Percentiles rank a stretch among this genome's conserved stretches.
phyloP scores from a whole-genome alignment of 2,329 filamentous ascomycete genomes.

The Emergomyces orientalis region DNA sequence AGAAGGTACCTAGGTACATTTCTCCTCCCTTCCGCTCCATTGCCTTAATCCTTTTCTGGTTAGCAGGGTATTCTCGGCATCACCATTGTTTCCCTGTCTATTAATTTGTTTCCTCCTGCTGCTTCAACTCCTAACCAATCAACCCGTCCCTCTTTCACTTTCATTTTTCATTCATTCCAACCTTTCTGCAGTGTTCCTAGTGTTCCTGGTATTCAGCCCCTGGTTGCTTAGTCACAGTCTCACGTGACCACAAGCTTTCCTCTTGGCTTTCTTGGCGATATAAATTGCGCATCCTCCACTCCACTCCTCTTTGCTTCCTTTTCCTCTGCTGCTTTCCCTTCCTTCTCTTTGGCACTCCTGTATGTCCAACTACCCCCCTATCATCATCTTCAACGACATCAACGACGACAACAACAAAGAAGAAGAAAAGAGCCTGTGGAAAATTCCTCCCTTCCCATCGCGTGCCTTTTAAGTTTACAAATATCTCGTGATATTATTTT shows the following conservation, averaged over 20 bases:
- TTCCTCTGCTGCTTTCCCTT: constrained; percentile 17
- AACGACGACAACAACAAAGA: background rate
- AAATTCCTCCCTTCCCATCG: background rate
- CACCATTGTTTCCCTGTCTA: background rate
- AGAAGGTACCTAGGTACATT: too few species aligned
- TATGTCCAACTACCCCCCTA: background rate
- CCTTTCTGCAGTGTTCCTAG: background rate
- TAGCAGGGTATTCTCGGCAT: background rate
- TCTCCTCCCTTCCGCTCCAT: background rate
- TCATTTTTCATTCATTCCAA: too few species aligned
- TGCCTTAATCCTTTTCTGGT: constrained; percentile 2
- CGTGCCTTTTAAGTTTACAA: background rate
- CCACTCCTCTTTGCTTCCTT: constrained; percentile 33
- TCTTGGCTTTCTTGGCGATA: constrained; percentile 34
- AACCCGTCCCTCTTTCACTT: background rate
- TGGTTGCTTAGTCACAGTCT: constrained; percentile 19
- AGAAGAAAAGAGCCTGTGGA: background rate
- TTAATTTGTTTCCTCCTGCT: too few species aligned
- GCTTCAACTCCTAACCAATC: background rate
- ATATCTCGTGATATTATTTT: constrained; percentile 3
- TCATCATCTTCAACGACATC: background rate
- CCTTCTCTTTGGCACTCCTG: background rate
- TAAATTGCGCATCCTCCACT: constrained; percentile 29
- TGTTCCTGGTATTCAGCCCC: constrained; percentile 12
- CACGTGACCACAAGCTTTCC: constrained; percentile 28